phyloP scores from a whole-genome alignment of 208 protist species.

The Acanthamoeba sp. region DNA sequence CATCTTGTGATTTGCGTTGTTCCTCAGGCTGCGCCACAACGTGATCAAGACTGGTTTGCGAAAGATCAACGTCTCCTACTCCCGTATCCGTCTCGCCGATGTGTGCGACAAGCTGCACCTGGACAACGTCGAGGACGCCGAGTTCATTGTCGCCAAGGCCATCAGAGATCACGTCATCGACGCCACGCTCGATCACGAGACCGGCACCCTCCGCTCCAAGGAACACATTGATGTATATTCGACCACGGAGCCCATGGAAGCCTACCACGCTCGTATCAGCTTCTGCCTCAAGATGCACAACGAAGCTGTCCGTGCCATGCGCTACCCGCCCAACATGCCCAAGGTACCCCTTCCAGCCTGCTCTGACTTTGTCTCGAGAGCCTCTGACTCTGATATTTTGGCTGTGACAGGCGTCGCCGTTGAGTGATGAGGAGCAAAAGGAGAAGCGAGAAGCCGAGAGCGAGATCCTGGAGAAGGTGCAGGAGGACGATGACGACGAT shows the following conservation, averaged over 20 bases:
- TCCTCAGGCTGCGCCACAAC: constrained; percentile 95
- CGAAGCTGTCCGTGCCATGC: constrained; percentile 86
- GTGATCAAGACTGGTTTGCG: constrained; percentile 98
- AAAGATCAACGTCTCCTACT: constrained; percentile 97
- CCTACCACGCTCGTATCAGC: constrained; percentile 96
- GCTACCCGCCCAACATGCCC: constrained; percentile 54
- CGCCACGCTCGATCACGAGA: constrained; percentile 96
- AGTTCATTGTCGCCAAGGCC: constrained; percentile 98
- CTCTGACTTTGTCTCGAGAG: background rate
- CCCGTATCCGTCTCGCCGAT: constrained; percentile 96
- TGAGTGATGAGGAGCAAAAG: constrained; percentile 24
- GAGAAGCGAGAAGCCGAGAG: constrained; percentile 54
- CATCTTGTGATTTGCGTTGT: background rate
- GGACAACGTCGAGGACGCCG: constrained; percentile 94
- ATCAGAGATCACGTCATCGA: constrained; percentile 98
- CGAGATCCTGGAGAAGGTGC: constrained; percentile 48
- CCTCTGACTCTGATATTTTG: background rate
- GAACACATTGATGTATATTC: constrained; percentile 97
- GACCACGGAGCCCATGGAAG: constrained; percentile 95
- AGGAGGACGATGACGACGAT: constrained; percentile 48
- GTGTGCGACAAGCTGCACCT: constrained; percentile 97
- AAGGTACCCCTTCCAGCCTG: background rate
- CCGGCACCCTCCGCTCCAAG: constrained; percentile 94
- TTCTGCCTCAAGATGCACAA: constrained; percentile 97
- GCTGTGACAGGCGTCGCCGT: background rate